Conservation (phyloP, 2,329 filamentous ascomycete genomes). For the Verticillium longisporum region DNA sequence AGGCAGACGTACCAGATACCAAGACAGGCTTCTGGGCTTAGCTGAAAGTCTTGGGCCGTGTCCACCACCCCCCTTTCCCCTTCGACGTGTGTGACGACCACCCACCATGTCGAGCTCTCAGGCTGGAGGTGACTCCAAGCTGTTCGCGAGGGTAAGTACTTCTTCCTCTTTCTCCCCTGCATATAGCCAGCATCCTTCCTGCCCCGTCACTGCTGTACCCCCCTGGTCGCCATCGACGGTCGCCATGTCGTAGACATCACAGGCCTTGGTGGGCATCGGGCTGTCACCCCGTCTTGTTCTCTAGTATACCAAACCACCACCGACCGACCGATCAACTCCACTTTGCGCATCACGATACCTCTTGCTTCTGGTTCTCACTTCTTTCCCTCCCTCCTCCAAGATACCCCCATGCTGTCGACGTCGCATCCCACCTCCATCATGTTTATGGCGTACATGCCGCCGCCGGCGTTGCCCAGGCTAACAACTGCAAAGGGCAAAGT, state of each 20-base stretch:
- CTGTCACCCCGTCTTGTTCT: neutral
- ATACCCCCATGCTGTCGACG: neutral
- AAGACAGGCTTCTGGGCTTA: neutral
- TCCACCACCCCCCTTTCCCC: too few species aligned
- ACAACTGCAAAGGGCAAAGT: constrained; percentile 86
- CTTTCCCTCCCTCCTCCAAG: neutral
- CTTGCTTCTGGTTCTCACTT: neutral
- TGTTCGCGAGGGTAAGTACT: constrained; percentile 85
- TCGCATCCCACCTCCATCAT: constrained; percentile 26
- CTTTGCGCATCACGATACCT: too few species aligned
- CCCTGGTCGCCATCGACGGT: neutral
- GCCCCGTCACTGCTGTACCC: neutral
- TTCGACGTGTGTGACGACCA: neutral
- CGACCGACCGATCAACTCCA: neutral
- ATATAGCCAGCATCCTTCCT: constrained; percentile 1
- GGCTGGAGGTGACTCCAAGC: constrained; percentile 91
- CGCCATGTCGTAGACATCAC: neutral
- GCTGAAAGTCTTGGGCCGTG: neutral
- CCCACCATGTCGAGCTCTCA: constrained; percentile 47
- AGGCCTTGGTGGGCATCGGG: neutral
- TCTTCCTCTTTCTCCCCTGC: neutral
- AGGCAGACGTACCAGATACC: neutral
- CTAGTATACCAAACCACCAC: neutral
- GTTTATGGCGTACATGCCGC: constrained; percentile 48
- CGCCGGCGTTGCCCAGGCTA: constrained; percentile 39